These are phyloP conservation scores for Pleurozium schreberi DNA, from an alignment of 225 moss, liverwort and hornwort species.

Conservation along the genomic window DNA sequence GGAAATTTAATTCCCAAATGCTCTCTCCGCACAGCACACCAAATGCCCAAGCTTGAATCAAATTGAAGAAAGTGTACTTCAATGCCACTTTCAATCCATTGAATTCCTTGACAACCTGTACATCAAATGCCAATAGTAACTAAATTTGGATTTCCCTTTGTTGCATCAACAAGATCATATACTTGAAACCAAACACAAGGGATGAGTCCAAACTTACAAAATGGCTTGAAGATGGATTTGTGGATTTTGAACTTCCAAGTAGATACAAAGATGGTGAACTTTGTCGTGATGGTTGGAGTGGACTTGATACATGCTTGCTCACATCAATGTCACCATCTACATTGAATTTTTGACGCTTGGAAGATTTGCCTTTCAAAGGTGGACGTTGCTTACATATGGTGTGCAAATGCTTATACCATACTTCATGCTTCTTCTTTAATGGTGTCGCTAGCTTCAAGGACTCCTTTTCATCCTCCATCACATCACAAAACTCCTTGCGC, in stretches of 20 bases:
- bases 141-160: rapidly evolving
- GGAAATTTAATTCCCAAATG: too few species aligned
- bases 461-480: not conserved
- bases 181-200: not conserved
- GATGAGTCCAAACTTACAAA: not conserved
- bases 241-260: rapidly evolving
- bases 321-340: not conserved
- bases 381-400: rapidly evolving
- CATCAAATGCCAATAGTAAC: not conserved
- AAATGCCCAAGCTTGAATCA: not conserved
- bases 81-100: rapidly evolving
- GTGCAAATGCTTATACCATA: not conserved
- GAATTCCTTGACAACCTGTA: rapidly evolving
- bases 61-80: not conserved
- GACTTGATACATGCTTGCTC: not conserved
- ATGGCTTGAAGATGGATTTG: not conserved
- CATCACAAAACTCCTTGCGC: not conserved
- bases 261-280: not conserved
- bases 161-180: rapidly evolving
- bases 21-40: too few species aligned
- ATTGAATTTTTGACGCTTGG: not conserved
- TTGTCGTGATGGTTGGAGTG: not conserved
- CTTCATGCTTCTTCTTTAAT: not conserved
- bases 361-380: not conserved
- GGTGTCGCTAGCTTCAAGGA: not conserved